A percentile compares a stretch with the other conserved stretches of the same genome.
phyloP scores from a whole-genome alignment of 2,329 filamentous ascomycete species.

The Knoxdaviesia proteae region DNA sequence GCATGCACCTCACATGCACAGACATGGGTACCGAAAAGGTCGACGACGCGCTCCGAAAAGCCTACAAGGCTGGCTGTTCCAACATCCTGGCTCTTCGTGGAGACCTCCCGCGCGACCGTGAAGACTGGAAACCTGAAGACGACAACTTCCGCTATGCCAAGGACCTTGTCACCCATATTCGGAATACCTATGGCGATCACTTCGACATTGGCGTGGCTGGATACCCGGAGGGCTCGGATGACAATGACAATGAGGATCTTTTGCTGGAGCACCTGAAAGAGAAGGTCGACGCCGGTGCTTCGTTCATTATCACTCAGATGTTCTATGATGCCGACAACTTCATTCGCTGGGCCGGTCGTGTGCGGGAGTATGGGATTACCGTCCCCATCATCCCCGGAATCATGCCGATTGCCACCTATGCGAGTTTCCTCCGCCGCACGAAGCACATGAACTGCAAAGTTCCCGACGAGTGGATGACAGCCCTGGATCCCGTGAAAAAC shows the following conservation, averaged over 20 bases:
- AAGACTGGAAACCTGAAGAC: slow-evolving; percentile 78
- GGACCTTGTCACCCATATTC: slow-evolving; percentile 74
- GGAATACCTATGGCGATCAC: slow-evolving; percentile 45
- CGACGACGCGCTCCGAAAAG: slow-evolving; percentile 67
- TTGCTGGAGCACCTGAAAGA: slow-evolving; percentile 88
- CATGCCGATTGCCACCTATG: slow-evolving; percentile 82
- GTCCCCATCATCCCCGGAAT: slow-evolving; percentile 72
- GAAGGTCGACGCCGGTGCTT: slow-evolving; percentile 84
- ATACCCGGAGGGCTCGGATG: slow-evolving; percentile 88
- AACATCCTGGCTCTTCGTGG: slow-evolving; percentile 90
- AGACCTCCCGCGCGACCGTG: slow-evolving; percentile 81
- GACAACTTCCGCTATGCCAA: slow-evolving; percentile 80
- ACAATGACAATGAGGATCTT: slow-evolving; percentile 68
- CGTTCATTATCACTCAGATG: slow-evolving; percentile 97
- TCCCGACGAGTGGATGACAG: slow-evolving; percentile 59
- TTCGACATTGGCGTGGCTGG: slow-evolving; percentile 96
- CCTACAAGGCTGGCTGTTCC: slow-evolving; percentile 88
- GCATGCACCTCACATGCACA: slow-evolving; percentile 97
- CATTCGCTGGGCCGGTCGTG: slow-evolving; percentile 70
- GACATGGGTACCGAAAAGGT: slow-evolving; percentile 92
- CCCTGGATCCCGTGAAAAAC: slow-evolving; percentile 84
- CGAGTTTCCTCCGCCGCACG: slow-evolving; percentile 72
- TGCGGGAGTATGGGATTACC: slow-evolving; percentile 64
- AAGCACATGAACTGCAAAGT: slow-evolving; percentile 80
- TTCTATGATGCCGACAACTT: slow-evolving; percentile 98